Evolutionary conservation across 164 flowering plant species (phyloP).

Genomic region (Chimonanthus praecox): DNA sequence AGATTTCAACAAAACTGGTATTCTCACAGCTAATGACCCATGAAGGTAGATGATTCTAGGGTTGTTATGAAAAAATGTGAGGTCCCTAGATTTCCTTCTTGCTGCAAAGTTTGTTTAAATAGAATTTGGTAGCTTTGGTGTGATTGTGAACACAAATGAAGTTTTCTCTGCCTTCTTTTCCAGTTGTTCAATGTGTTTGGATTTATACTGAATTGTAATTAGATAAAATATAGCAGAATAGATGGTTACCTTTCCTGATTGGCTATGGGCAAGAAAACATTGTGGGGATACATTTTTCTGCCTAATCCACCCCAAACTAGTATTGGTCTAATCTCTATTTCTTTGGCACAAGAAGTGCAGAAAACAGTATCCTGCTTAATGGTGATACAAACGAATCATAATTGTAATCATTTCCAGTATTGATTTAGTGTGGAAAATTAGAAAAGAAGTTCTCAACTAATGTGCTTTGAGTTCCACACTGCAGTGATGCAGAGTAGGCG

Average conservation of each 20-base stretch:
- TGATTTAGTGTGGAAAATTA: not conserved
- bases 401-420: too few relatives aligned
- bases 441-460: not conserved
- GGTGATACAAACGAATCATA: too few relatives aligned
- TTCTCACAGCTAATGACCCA: slow-evolving; percentile 28
- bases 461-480: too few relatives aligned
- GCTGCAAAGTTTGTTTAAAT: not conserved
- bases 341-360: too few relatives aligned
- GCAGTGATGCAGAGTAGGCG: too few relatives aligned
- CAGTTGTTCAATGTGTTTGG: not conserved
- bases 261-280: too few relatives aligned
- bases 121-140: not conserved
- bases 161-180: not conserved
- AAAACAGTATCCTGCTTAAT: too few relatives aligned
- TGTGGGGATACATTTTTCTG: not conserved
- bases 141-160: not conserved
- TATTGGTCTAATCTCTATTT: not conserved
- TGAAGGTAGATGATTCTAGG: slow-evolving; percentile 22
- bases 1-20: slow-evolving; percentile 7
- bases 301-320: not conserved
- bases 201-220: not conserved
- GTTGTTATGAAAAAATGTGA: not conserved
- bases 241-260: not conserved
- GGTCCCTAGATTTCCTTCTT: not conserved
- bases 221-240: not conserved